These are phyloP conservation scores for Solanum pennellii DNA, from an alignment of 257 asterid genomes.

Conservation along the genomic window DNA sequence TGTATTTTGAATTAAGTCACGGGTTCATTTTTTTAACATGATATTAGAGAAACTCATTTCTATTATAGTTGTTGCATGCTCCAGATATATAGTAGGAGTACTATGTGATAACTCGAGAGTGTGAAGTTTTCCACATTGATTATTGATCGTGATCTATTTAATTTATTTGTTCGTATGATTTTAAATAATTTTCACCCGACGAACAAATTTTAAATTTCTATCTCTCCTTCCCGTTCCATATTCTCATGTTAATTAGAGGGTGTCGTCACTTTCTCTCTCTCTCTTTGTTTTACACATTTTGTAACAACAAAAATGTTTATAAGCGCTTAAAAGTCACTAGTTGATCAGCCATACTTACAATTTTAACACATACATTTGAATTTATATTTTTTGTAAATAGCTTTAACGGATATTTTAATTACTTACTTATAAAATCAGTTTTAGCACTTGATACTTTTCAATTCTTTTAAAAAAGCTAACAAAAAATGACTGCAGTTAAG, in stretches of 20 bases:
- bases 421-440: neutral
- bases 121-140: neutral
- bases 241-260: neutral
- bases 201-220: neutral
- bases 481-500: neutral
- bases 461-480: neutral
- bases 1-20: neutral
- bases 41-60: neutral
- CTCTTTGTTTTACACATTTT: neutral
- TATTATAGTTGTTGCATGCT: neutral
- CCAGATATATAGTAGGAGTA: neutral
- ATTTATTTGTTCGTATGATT: neutral
- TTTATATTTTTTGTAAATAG: neutral
- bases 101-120: neutral
- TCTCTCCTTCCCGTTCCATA: neutral
- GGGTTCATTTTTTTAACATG: neutral
- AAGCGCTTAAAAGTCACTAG: neutral
- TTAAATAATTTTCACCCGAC: neutral
- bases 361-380: neutral
- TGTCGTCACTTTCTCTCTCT: neutral
- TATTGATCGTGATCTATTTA: neutral
- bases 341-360: neutral
- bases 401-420: neutral
- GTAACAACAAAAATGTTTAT: neutral
- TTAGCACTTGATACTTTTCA: neutral